Evolutionary conservation across 345 rosid species (phyloP), one percentile per base, ranked within the genome.

Genomic region (Dovyalis caffra): DNA sequence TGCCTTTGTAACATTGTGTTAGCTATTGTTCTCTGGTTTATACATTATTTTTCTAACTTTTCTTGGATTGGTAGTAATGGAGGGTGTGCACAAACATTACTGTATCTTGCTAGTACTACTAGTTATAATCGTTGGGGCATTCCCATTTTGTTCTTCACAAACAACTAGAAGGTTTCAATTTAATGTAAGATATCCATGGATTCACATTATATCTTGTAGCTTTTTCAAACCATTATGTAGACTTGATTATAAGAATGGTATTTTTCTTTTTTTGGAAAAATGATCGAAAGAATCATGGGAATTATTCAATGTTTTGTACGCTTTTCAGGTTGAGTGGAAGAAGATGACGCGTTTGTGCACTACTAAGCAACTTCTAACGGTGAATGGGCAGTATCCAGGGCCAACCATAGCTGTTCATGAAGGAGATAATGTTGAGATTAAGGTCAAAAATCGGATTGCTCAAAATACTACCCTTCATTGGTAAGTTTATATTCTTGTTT

Each of bases 311-410:
- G 34, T 38, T 5, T 1, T 49, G 56, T 20, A 20, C 2, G 0
- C n/a, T 71, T 77, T 74, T 65, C 80, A 87, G 92, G 81, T 88
- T 33, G 84, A 79, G 60, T 86, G 87, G 90, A 85, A 81, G 79
- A 77, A 81, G 66, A 89, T 89, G 64, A 89, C 81, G 20, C 82
- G 91, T 31, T 70, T 87, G 49, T 91, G 94, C 80, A 81, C 80
- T 72, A 80, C 88, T 21, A 91, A 86, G 80, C 86, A 72, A 14
- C 85, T 91, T 65, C 72, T 87, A 31, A 91, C 92, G 6, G 90
- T 91, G 71, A 89, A 89, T 65, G 97, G 92, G 47, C 20, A 90
- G 70, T 88, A 79, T 73, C 91, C 92, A 6, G 92, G 93, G 28
- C 94, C 91, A 64, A 84, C 88, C 28, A 87, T 91, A 32, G 87